These are phyloP conservation scores for Lanmaoa rubissima DNA, from an alignment of 768 basidiomycete genomes.

Conservation along the genomic window DNA sequence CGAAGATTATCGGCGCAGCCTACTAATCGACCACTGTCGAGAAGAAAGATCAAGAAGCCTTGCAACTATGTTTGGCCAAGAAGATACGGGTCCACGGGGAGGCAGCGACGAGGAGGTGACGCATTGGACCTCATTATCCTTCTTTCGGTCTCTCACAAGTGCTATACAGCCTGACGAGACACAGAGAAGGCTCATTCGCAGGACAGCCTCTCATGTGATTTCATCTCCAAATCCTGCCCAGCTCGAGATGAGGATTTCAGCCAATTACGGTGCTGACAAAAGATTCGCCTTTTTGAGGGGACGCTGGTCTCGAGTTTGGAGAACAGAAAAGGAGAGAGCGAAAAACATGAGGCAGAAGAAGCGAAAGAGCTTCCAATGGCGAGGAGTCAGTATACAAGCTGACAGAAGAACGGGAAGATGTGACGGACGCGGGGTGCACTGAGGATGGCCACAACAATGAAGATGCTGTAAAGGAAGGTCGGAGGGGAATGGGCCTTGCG, in stretches of 20 bases:
- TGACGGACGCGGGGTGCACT: not conserved
- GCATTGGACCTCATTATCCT: not conserved
- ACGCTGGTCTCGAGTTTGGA: constrained; percentile 69
- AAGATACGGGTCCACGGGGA: constrained; percentile 49
- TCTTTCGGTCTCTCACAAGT: constrained; percentile 6
- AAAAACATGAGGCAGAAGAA: constrained; percentile 30
- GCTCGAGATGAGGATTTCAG: constrained; percentile 84
- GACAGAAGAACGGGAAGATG: not conserved
- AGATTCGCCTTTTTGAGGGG: constrained; percentile 83
- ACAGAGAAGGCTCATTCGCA: constrained; percentile 65
- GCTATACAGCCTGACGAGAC: constrained; percentile 52
- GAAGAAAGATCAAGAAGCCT: constrained; percentile 68
- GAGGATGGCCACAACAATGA: not conserved
- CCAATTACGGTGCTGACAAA: constrained; percentile 76
- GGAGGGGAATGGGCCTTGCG: constrained; percentile 61
- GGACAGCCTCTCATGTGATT: constrained; percentile 68
- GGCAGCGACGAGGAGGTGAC: constrained; percentile 69
- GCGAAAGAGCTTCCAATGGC: constrained; percentile 16
- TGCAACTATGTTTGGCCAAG: constrained; percentile 34
- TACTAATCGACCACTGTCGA: constrained; percentile 53
- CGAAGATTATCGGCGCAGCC: constrained; percentile 56
- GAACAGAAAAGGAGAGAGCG: constrained; percentile 46
- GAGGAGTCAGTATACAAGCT: constrained; percentile 30
- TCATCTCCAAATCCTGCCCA: constrained; percentile 76
- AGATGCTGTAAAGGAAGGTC: constrained; percentile 39